Evolutionary conservation across 2,329 filamentous ascomycete species (phyloP), one percentile per base, ranked within the genome.

Genomic region (Metarhizium robertsii): DNA sequence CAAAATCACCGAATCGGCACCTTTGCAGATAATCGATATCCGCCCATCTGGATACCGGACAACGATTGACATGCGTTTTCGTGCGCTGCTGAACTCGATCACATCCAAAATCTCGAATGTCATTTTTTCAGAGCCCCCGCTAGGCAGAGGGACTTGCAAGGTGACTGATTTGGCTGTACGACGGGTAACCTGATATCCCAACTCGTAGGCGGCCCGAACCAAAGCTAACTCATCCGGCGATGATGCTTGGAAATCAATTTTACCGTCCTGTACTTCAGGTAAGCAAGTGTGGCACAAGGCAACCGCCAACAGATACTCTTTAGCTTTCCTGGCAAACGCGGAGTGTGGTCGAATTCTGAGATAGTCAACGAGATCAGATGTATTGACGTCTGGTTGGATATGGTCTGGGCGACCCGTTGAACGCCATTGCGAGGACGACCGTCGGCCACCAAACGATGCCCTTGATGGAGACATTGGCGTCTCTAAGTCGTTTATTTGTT

Each of bases 211-310:
- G 13, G 91, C 92, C 62, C 83, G 79, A 0, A 96, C 90, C 34
- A 96, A 78, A 7, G 92, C 92, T 52, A 95, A 74, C 66, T 96
- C 92, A 66, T 96, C 92, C 0, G 92, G 92, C 0, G 91, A 96
- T 0, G 91, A 87, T 16, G 92, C 89, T 70, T 96, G 92, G 64
- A 89, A 96, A 7, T 86, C 81, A n/a, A 88, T 79, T 42, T 83
- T 75, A 4, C 87, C 90, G 62, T 87, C 78, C 8, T 67, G 82
- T 48, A 85, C 75, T 67, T 97, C 92, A 0, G 92, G 92, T 29
- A 96, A 75, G 66, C 91, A 96, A 1, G 91, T 95, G 67, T 97
- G 92, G 62, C 92, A 96, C 1, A 97, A 75, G 0, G 92, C 90
- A 64, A 96, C 80, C 0, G 86, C 87, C 3, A 97, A 76, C 4